phyloP scores from a whole-genome alignment of 108 stramenopile genomes.

The Stephanodiscus triporus region DNA sequence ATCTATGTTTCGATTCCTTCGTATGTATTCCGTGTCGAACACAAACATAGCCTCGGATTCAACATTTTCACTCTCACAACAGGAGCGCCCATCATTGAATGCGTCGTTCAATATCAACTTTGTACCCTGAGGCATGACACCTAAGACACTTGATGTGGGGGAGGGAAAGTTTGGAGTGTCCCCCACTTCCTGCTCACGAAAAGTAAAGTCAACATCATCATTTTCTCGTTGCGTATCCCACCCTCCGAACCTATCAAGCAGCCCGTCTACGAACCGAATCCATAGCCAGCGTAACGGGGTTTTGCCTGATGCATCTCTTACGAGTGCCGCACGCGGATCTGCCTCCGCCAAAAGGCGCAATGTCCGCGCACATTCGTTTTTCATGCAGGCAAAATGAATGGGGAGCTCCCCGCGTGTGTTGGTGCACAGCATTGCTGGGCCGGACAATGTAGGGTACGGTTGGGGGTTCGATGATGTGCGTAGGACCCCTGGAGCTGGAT shows the following conservation, averaged over 20 bases:
- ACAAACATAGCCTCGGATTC: constrained; percentile 26
- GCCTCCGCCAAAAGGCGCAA: constrained; percentile 60
- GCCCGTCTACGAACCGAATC: constrained; percentile 69
- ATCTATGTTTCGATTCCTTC: constrained; percentile 60
- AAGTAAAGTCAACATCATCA: constrained; percentile 6
- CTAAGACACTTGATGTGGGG: constrained; percentile 4
- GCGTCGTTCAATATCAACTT: constrained; percentile 14
- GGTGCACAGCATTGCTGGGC: constrained; percentile 52
- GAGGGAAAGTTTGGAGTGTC: constrained; percentile 28
- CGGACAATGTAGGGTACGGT: constrained; percentile 22
- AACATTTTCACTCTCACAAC: neutral
- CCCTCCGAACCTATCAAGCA: constrained; percentile 58
- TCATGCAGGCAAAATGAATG: constrained; percentile 81
- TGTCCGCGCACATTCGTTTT: constrained; percentile 68
- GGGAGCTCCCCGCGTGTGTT: constrained; percentile 80
- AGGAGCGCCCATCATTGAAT: constrained; percentile 1
- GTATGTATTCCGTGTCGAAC: constrained; percentile 62
- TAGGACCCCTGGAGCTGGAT: constrained; percentile 4
- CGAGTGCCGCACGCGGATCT: constrained; percentile 64
- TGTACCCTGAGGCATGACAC: constrained; percentile 16
- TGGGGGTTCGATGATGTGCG: constrained; percentile 7
- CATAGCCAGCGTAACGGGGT: constrained; percentile 83
- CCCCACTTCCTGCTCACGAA: constrained; percentile 29
- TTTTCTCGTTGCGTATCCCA: constrained; percentile 30
- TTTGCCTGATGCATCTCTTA: constrained; percentile 65